Base-by-base conservation (phyloP, 1,284 basidiomycete genomes). In the Cryptococcus jaspeensis region DNA sequence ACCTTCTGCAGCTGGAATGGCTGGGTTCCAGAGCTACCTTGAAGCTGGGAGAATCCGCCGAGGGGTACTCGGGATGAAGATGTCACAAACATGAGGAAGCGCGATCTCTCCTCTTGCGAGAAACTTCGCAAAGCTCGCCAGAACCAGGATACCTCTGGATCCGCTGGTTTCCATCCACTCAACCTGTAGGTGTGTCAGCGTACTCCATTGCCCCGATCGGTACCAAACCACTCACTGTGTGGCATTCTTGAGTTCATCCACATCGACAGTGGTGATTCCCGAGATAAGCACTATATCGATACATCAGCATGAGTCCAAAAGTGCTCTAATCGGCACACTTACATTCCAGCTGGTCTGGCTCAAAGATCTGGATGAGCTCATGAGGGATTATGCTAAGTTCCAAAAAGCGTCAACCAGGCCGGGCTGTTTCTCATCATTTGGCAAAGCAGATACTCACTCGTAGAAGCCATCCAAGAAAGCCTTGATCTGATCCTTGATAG, bases 121-220 rank as follows among this genome's bases (percentile, higher is more conserved):
- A 98, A 98, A 13, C 91, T 94, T 75, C 98, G 93, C 50, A 99
- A 84, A 2, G 95, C 94, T 64, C 96, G 85, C 96, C 96, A 99
- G 88, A 93, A 98, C 94, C 95, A 99, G 36, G 92, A 87, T 59
- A 99, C 90, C 69, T 95, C 92, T 2, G 94, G 90, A 76, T 99
- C 95, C 13, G 75, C 75, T n/a, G 73, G 41, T 56, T 77, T 75
- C 72, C 75, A 80, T 36, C 75, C 75, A 59, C 70, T 70, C 45
- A 79, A 61, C 60, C 75, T 73, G 56, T 48, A 35, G 37, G 13
- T 20, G n/a, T 23, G 6, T 22, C n/a, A 23, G 35, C 43, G 9
- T 32, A 45, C 8, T 22, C 4, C 18, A 5, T 6, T 20, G 12
- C 20, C 18, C 42, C 22, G 42, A 8, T 11, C 22, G 3, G 38